Evolutionary conservation across 1,139 yeast genomes (phyloP).

Genomic region (Saccharomyces hybrid): DNA sequence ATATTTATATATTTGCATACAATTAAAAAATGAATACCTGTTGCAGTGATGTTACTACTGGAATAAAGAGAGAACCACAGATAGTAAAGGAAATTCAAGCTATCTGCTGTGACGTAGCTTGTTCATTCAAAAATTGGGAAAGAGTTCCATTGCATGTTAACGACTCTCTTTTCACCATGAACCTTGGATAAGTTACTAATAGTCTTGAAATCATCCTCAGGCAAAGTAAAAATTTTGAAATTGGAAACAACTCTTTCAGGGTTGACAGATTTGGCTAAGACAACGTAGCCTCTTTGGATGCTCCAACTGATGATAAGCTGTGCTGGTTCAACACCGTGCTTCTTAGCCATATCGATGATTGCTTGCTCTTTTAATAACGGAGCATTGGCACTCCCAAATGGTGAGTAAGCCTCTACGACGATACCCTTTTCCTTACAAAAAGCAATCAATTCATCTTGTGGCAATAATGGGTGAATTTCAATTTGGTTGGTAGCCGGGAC

Average conservation of each 20-base stretch:
- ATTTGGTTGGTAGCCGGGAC: slow-evolving; percentile 69
- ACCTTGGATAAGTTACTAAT: slow-evolving; percentile 40
- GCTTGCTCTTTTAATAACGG: slow-evolving; percentile 50
- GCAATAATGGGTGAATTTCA: slow-evolving; percentile 68
- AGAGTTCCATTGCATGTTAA: slow-evolving; percentile 36
- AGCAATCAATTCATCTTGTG: slow-evolving; percentile 56
- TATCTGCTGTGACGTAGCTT: background rate
- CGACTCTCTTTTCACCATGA: slow-evolving; percentile 44
- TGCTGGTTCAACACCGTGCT: slow-evolving; percentile 50
- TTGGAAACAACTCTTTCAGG: slow-evolving; percentile 55
- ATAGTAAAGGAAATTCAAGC: background rate
- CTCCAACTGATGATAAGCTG: slow-evolving; percentile 67
- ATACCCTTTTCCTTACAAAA: slow-evolving; percentile 51
- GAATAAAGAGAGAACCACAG: background rate
- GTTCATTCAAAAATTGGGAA: slow-evolving; percentile 26
- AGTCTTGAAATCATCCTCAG: slow-evolving; percentile 45
- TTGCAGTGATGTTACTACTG: background rate
- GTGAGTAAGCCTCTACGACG: slow-evolving; percentile 67
- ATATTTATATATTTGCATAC: background rate
- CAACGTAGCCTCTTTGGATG: slow-evolving; percentile 59
- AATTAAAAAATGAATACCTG: background rate
- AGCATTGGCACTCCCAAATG: slow-evolving; percentile 65
- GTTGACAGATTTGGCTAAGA: slow-evolving; percentile 66
- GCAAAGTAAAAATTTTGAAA: slow-evolving; percentile 43
- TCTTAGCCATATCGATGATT: slow-evolving; percentile 47